Conservation (phyloP, 1,284 basidiomycete species). For the Xanthoconium separans region DNA sequence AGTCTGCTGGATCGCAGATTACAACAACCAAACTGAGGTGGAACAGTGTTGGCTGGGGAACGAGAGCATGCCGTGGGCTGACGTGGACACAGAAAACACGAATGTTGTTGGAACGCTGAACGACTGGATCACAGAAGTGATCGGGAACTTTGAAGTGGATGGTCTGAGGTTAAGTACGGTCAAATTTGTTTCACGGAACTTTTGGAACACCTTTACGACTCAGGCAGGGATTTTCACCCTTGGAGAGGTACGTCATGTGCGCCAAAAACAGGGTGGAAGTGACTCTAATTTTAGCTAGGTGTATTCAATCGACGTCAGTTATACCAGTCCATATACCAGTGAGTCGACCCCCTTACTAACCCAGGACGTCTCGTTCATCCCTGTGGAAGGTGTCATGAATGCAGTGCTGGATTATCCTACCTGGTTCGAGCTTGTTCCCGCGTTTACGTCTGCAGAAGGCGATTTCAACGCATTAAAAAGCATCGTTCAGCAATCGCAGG, state of each 20-base stretch:
- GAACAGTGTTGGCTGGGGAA: slow-evolving; percentile 80
- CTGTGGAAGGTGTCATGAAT: slow-evolving; percentile 39
- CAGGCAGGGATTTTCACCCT: slow-evolving; percentile 73
- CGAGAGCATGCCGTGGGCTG: slow-evolving; percentile 58
- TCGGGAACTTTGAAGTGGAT: slow-evolving; percentile 57
- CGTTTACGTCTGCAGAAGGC: slow-evolving; percentile 49
- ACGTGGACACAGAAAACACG: slow-evolving; percentile 71
- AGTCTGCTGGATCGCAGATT: slow-evolving; percentile 45
- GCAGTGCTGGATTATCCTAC: slow-evolving; percentile 67
- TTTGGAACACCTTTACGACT: slow-evolving; percentile 63
- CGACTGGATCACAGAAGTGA: slow-evolving; percentile 57
- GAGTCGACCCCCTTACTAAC: slow-evolving; percentile 12
- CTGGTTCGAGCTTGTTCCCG: slow-evolving; percentile 58
- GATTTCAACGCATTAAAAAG: slow-evolving; percentile 58
- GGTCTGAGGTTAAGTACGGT: slow-evolving; percentile 51
- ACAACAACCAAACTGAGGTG: slow-evolving; percentile 62
- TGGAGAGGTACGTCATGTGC: slow-evolving; percentile 56
- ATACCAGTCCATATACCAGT: slow-evolving; percentile 41
- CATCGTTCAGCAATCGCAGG: slow-evolving; percentile 44
- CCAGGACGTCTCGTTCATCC: neutral
- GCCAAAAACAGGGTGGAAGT: neutral
- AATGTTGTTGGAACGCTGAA: slow-evolving; percentile 53
- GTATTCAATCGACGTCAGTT: slow-evolving; percentile 40
- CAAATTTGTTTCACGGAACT: slow-evolving; percentile 60
- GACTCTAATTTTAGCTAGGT: slow-evolving; percentile 30